Conservation (phyloP, 2,329 filamentous ascomycete genomes). For the Colletotrichum godetiae region DNA sequence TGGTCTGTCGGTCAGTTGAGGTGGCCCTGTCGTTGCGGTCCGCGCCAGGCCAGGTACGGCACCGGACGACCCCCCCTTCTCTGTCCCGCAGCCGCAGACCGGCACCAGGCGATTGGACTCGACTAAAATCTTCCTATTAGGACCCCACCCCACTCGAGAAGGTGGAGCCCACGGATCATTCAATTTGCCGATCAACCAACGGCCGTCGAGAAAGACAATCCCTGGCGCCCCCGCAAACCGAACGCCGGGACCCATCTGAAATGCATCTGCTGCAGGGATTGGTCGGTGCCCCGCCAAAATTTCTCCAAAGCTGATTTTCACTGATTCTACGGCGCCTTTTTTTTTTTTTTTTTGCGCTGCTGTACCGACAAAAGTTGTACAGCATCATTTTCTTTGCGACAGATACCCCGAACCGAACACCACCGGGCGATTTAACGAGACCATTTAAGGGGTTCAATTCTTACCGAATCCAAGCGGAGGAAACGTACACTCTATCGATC, state of each 20-base stretch:
- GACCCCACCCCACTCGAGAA: too few relatives aligned
- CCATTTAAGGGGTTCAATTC: background rate
- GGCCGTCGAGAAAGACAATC: background rate
- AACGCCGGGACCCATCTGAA: constrained; percentile 2
- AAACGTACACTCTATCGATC: background rate
- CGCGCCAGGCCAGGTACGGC: constrained; percentile 14
- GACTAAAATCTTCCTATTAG: background rate
- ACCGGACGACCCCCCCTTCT: constrained; percentile 1
- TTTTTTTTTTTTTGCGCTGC: background rate
- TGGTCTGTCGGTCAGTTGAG: background rate
- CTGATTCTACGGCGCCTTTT: background rate
- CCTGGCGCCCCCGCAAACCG: background rate
- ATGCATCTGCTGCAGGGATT: constrained; percentile 34
- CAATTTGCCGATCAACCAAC: constrained; percentile 22
- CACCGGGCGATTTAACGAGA: background rate
- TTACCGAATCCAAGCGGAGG: background rate
- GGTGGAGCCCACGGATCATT: constrained; percentile 23
- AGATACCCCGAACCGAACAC: background rate
- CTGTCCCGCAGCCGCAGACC: background rate
- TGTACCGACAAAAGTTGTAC: background rate
- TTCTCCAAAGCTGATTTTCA: constrained; percentile 33
- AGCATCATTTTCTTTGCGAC: background rate
- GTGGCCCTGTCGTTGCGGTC: constrained; percentile 23
- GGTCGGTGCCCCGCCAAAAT: constrained; percentile 37
- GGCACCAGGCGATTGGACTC: background rate